Conservation (phyloP, 2,329 filamentous ascomycete genomes). For the Sarocladium brachiariae region DNA sequence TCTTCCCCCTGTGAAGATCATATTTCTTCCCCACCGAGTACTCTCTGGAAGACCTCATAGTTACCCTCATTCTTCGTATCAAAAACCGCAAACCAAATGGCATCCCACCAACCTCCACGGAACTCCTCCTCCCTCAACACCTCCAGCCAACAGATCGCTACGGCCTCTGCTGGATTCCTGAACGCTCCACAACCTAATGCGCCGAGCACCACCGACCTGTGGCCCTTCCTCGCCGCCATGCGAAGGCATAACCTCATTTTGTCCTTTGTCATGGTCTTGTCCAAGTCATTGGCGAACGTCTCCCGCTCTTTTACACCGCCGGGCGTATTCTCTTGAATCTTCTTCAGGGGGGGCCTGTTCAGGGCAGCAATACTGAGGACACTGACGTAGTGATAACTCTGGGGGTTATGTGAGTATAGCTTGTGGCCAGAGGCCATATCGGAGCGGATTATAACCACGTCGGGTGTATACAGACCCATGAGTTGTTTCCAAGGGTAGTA, state of each 20-base stretch:
- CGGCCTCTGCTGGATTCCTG: conserved; percentile 51
- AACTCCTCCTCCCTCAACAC: conserved; percentile 57
- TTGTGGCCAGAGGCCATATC: conserved; percentile 38
- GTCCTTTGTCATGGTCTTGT: conserved; percentile 48
- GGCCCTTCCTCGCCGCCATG: conserved; percentile 48
- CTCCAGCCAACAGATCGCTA: conserved; percentile 56
- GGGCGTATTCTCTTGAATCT: conserved; percentile 13
- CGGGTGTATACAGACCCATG: conserved; percentile 52
- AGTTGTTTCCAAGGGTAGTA: conserved; percentile 48
- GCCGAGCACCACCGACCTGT: conserved; percentile 57
- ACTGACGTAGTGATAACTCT: conserved; percentile 43
- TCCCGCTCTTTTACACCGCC: conserved; percentile 19
- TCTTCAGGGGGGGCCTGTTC: conserved; percentile 28
- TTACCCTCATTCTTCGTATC: conserved; percentile 40
- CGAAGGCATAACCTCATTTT: conserved; percentile 58
- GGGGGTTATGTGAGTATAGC: conserved; percentile 32
- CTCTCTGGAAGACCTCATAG: conserved; percentile 40
- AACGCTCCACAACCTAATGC: conserved; percentile 66
- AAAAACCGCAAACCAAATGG: conserved; percentile 58
- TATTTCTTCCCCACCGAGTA: conserved; percentile 30
- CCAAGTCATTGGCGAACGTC: conserved; percentile 33
- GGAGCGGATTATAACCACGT: conserved; percentile 51
- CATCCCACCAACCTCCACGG: conserved; percentile 54
- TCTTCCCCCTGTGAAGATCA: neutral
- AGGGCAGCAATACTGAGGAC: conserved; percentile 56